These are phyloP conservation scores for Diaporthe sp. DNA, from an alignment of 2,329 filamentous ascomycete species.

Conservation along the genomic window DNA sequence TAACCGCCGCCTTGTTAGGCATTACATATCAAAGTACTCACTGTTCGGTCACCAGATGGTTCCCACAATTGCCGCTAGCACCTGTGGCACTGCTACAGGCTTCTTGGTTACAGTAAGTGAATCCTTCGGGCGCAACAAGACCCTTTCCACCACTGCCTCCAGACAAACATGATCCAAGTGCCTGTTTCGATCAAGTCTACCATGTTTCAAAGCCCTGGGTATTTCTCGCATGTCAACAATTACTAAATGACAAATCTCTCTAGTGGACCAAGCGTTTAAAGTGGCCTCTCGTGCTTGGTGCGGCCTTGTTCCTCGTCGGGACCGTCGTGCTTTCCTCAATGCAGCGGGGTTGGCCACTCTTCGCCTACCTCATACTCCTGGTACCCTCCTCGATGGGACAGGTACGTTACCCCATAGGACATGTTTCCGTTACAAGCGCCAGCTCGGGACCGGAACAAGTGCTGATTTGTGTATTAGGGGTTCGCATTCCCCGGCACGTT, in stretches of 20 bases:
- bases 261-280: slow-evolving; percentile 69
- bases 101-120: slow-evolving; percentile 66
- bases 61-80: slow-evolving; percentile 70
- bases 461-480: slow-evolving; percentile 53
- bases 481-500: slow-evolving; percentile 76
- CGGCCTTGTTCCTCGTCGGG: slow-evolving; percentile 63
- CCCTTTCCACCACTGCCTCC: neutral
- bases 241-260: neutral
- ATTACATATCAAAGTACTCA: neutral
- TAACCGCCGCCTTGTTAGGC: too few relatives aligned
- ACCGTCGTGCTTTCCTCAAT: slow-evolving; percentile 64
- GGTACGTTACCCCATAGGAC: neutral
- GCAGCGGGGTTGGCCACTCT: slow-evolving; percentile 64
- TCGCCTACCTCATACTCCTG: slow-evolving; percentile 69
- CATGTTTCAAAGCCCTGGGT: too few relatives aligned
- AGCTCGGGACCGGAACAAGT: neutral
- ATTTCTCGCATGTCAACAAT: neutral
- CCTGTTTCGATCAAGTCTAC: neutral
- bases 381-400: slow-evolving; percentile 70
- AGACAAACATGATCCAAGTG: neutral
- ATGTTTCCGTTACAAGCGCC: neutral
- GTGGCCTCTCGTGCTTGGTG: slow-evolving; percentile 69
- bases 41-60: slow-evolving; percentile 49
- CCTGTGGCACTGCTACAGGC: slow-evolving; percentile 70
- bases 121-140: neutral